Base-by-base conservation (phyloP, 768 basidiomycete species). In the Boletus sp. region DNA sequence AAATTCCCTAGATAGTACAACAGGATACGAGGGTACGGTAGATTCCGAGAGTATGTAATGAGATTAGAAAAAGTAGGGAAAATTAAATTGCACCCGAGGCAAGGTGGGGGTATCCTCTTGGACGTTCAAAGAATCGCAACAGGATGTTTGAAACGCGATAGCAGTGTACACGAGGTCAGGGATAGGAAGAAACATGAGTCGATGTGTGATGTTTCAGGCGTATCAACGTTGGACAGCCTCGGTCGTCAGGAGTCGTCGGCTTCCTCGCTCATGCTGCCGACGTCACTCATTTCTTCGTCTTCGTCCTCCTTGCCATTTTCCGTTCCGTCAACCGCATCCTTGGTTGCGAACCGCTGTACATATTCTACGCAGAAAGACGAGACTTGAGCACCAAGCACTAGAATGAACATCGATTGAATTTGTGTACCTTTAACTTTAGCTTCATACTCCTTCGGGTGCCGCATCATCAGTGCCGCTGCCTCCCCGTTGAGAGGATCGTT, bases 401-500 rank as follows among this genome's bases (percentile, higher is more conserved):
- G 24, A 18, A 45, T 44, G 32, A 17, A n/a, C 15, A 18, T 41
- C 37, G 40, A 41, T 30, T 39, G 48, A 28, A 33, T 29, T 39
- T 20, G 63, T 81, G 33, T 67, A 89, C 92, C 93, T 77, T 94
- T 93, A 55, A 99, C 95, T 71, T 92, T 96, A 24, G 81, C 82
- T 62, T 96, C 94, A 66, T 99, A 99, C 60, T 93, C 89, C 72
- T 95, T 94, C 35, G 94, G 94, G 70, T 98, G 95, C 30, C 96
- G 89, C 92, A 98, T 94, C 60, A 98, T 83, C 37, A 99, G 79
- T 2, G 96, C 94, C 9, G 97, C 97, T 18, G 97, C 97, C 75
- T 99, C 97, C 35, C 96, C 96, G 62, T 99, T 99, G 52, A 98
- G 78, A 4, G 97, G 97, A 71, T 99, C 97, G 58, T 95, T 94